Percentiles rank a stretch among this genome's conserved stretches.
These are phyloP conservation scores for Tolypocladium ovalisporum DNA, from an alignment of 2,329 filamentous ascomycete genomes.

Conservation along the genomic window DNA sequence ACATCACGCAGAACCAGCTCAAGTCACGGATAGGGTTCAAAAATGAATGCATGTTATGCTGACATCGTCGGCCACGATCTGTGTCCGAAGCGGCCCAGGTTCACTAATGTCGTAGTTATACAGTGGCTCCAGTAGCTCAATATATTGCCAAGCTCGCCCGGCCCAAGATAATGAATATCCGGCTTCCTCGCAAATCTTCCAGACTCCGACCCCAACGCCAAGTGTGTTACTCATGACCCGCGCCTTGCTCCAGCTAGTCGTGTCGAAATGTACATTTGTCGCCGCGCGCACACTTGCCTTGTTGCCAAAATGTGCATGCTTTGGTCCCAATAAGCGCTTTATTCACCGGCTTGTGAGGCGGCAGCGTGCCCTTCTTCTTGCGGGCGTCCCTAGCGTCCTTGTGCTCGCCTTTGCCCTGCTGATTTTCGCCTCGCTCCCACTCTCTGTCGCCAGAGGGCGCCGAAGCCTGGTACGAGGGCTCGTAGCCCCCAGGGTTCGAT, in stretches of 20 bases:
- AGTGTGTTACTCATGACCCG: neutral
- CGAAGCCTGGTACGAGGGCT: conserved; percentile 24
- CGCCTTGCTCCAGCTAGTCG: conserved; percentile 25
- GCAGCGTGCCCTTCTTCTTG: conserved; percentile 29
- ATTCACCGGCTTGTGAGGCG: conserved; percentile 35
- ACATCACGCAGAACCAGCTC: neutral
- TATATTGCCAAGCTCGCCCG: neutral
- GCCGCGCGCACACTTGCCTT: conserved; percentile 62
- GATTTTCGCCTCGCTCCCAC: conserved; percentile 21
- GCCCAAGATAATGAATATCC: neutral
- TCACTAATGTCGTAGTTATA: neutral
- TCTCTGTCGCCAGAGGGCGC: conserved; percentile 20
- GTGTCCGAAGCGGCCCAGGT: neutral
- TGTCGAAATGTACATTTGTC: conserved; percentile 67
- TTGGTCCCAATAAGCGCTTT: conserved; percentile 53
- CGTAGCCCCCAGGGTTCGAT: conserved; percentile 13
- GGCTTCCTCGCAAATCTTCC: neutral
- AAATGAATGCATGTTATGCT: neutral
- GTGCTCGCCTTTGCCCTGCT: conserved; percentile 18
- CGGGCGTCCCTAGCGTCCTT: conserved; percentile 25
- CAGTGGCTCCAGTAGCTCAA: neutral
- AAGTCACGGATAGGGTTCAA: too few species aligned
- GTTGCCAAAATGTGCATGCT: conserved; percentile 58
- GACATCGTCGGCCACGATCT: neutral
- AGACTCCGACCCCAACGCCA: neutral